A percentile compares a stretch with the other conserved stretches of the same genome.
Evolutionary conservation across 139 green algal genomes (phyloP).

Genomic region (Picochlorum sp.): DNA sequence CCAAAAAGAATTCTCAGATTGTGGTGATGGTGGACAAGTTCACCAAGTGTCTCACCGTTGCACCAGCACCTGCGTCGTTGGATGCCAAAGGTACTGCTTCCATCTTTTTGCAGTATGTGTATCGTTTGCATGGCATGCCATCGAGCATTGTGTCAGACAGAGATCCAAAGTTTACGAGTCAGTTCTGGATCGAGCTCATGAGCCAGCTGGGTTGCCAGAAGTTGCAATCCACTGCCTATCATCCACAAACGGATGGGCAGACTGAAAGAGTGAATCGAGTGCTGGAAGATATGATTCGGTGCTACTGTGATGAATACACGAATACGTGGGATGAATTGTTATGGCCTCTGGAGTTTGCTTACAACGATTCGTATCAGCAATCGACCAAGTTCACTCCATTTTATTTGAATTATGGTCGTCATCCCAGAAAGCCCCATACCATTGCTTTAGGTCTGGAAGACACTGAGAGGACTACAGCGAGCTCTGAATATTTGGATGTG

Average conservation of each 20-base stretch:
- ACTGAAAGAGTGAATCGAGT: constrained; percentile 55
- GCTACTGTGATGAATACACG: no score
- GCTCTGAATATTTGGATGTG: not conserved
- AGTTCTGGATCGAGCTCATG: constrained; percentile 21
- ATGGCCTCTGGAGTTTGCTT: constrained; percentile 51
- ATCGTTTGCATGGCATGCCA: no score
- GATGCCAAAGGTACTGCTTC: no score
- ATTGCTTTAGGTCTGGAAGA: not conserved
- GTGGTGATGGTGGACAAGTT: no score
- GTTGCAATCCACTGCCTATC: constrained; percentile 17
- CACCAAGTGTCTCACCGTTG: no score
- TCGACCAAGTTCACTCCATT: constrained; percentile 31
- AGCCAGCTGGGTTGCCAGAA: constrained; percentile 1
- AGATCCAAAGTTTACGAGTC: not conserved
- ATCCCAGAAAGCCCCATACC: constrained; percentile 21
- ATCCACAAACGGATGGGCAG: constrained; percentile 56
- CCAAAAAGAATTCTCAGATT: no score
- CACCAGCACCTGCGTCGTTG: no score
- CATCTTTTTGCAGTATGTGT: no score
- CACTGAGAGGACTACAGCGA: not conserved
- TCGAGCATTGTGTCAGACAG: no score
- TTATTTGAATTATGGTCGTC: constrained; percentile 31
- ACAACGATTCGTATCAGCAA: constrained; percentile 26
- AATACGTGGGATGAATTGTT: no score
- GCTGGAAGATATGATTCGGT: no score